Evolutionary conservation across 2,329 filamentous ascomycete species (phyloP), one percentile per base, ranked within the genome.

Genomic region (Colletotrichum orbiculare): DNA sequence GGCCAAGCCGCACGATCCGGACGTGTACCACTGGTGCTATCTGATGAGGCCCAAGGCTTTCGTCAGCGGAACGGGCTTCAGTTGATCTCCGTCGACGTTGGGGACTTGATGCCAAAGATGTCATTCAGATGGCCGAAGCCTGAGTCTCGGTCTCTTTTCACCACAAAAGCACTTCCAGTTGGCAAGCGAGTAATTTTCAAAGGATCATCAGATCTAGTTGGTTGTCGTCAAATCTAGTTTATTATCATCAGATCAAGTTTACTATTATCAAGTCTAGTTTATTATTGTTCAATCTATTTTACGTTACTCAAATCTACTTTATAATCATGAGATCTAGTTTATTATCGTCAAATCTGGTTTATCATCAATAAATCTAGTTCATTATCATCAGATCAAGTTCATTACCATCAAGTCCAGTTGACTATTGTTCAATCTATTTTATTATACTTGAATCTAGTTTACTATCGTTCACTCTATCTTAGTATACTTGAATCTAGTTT

Each of bases 1-100:
- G 64, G 45, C 72, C 4, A 76, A 70, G 34, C 69, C 70, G n/a
- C 75, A 67, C 4, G 82, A 85, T 66, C 83, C 83, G 9, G 81
- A 84, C 15, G 71, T 84, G 4, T 83, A 73, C 55, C 71, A 83
- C 64, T 80, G 76, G 70, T 83, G 80, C 56, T 84, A 83, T 68
- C 69, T 81, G 6, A 69, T 85, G 43, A 73, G 73, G 3, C 79
- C 79, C 13, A 66, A 54, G 45, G 38, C 7, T 5, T 59, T 48
- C 11, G 17, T 39, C 6, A 46, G 17, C 39, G 9, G 33, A 7
- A 39, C 8, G 6, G 17, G 7, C 15, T 2, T n/a, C 8, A 17
- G 15, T n/a, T 9, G 15, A 17, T 9, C n/a, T 56, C 3, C 8
- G 1, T 12, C 48, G 15, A 8, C 12, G 1, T 1, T n/a, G 41